Evolutionary conservation across 768 basidiomycete species (phyloP), one percentile per base, ranked within the genome.

Genomic region (Amanita molliuscula): DNA sequence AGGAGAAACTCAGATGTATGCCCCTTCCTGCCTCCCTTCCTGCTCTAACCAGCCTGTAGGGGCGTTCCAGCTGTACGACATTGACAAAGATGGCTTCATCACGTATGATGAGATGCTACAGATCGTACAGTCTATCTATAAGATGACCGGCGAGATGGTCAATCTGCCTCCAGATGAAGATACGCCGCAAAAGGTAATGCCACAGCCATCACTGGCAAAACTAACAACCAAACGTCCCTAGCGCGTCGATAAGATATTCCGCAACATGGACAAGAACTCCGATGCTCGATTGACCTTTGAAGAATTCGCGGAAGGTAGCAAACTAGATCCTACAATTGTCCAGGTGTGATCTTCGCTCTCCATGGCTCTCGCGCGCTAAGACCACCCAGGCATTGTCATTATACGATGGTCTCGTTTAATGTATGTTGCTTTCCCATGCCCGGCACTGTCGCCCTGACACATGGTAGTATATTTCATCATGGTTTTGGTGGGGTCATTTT

Each of bases 71-170:
- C 74, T 99, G 37, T 99, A 99, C 65, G 96, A 99, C 62, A 97
- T 99, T 59, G 91, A 99, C 71, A 91, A 91, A 58, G 96, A 99
- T 62, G 96, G 96, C 7, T 86, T 79, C 58, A 98, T 99, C 71
- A 96, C 96, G 35, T 97, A 97, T 67, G 84, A 93, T 62, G 96
- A 99, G 71, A 99, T 99, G 96, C 82, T 98, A 28, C 84, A 90
- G 72, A 99, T 99, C 63, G 96, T 99, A 7, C 81, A 86, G 59
- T 86, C 91, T 40, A 99, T 99, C 70, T 99, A 98, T 77, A 97
- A 95, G 79, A 98, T 99, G 96, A 98, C 96, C 3, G 96, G 96
- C 16, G 84, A 94, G 66, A 97, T 98, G 94, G 95, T 98, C 55
- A 94, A 93, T 65, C 79, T 98, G 18, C 94, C 96, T n/a, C 74